Evolutionary conservation across 2,329 filamentous ascomycete species (phyloP), one percentile per base, ranked within the genome.

Genomic region (Talaromyces sp.): DNA sequence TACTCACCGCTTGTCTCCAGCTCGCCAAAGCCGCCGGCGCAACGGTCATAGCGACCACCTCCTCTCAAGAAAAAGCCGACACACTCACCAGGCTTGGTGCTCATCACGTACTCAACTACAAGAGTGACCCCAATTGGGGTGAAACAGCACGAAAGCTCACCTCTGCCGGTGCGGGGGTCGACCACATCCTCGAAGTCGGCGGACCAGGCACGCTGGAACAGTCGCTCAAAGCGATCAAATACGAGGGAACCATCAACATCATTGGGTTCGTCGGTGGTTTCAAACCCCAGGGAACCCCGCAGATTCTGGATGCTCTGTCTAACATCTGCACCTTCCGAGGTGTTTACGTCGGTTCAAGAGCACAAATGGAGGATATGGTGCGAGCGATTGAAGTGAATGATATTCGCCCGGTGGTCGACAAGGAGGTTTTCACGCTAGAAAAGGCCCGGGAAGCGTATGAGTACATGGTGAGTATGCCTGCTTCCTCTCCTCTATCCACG

Each of bases 101-200:
- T 0, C 78, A 81, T 59, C 77, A 84, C 52, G 75, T 83, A 1
- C 79, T 89, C 70, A 89, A 89, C 73, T 90, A 89, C 72, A 83
- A 81, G 61, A 78, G 72, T 0, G 79, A 79, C 8, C 73, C 82
- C 0, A 80, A 84, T 56, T 90, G 87, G 87, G 84, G 87, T n/a
- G 73, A 78, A 2, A 80, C 80, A 31, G 86, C 86, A 16, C 79
- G 83, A 63, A 75, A 76, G 9, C 70, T 81, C 9, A 82, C 80
- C 0, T 78, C 83, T 0, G 72, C 76, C 0, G 81, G 81, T 16
- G 68, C 67, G 1, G 88, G 88, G 12, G 83, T 88, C 7, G 82
- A 89, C 67, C 79, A 87, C 63, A 76, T 90, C 44, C 68, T 89
- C 44, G 88, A 91, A 67, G 83, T 89, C n/a, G 88, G 85, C 12